Percentiles rank a stretch among this genome's conserved stretches.
Conservation (phyloP, 2,329 filamentous ascomycete genomes). For the Colletotrichum sp. region DNA sequence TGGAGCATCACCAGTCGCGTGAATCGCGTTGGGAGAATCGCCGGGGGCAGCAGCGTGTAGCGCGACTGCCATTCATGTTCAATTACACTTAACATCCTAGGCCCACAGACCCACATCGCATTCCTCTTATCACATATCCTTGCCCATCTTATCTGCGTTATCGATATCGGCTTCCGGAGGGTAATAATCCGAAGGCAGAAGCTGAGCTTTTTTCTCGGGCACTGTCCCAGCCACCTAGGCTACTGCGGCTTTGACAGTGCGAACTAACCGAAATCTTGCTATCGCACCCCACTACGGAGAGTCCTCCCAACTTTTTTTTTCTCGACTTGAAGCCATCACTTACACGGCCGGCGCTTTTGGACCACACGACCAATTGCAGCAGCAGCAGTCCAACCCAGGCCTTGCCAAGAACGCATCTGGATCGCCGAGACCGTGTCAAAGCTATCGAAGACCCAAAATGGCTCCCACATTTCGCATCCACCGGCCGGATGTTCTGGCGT, state of each 20-base stretch:
- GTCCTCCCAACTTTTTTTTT: constrained; percentile 19
- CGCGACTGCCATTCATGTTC: constrained; percentile 16
- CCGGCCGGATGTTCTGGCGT: constrained; percentile 66
- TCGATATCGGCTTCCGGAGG: neutral
- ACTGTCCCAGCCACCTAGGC: neutral
- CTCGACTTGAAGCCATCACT: constrained; percentile 14
- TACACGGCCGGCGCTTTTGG: neutral
- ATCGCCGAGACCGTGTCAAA: neutral
- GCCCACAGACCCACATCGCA: neutral
- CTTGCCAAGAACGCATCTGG: neutral
- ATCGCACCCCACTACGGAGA: constrained; percentile 13
- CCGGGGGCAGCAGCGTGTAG: constrained; percentile 7
- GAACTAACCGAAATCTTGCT: neutral
- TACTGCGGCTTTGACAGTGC: neutral
- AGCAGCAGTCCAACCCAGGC: neutral
- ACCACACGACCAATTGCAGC: constrained; percentile 11
- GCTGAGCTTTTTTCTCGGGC: neutral
- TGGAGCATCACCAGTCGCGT: constrained; percentile 9
- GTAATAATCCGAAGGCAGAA: neutral
- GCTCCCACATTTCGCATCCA: constrained; percentile 66
- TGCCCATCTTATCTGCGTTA: neutral
- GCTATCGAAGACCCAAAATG: constrained; percentile 41
- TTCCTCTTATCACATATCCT: neutral
- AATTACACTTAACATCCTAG: neutral
- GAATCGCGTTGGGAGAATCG: constrained; percentile 2